phyloP scores from a whole-genome alignment of 208 protist species.

The Crithidia brevicula region DNA sequence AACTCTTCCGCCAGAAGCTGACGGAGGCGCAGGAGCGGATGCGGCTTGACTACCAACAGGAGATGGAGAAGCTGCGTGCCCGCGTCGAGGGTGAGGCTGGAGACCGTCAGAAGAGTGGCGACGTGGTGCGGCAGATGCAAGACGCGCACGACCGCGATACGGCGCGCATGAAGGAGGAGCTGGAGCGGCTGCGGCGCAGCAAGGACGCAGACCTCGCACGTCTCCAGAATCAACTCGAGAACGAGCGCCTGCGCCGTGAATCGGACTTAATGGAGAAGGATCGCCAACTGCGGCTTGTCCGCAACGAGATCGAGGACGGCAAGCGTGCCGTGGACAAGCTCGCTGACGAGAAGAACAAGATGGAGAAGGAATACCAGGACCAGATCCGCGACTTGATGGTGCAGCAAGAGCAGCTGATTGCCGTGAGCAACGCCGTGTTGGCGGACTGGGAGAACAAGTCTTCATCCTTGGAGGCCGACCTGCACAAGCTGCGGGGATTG shows the following conservation, averaged over 20 bases:
- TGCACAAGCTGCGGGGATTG: constrained; percentile 60
- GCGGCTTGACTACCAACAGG: constrained; percentile 45
- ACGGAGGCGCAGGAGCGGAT: constrained; percentile 38
- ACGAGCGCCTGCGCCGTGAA: constrained; percentile 42
- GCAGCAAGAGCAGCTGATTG: constrained; percentile 67
- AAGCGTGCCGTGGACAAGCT: constrained; percentile 43
- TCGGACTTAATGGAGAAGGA: constrained; percentile 72
- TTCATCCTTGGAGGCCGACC: constrained; percentile 46
- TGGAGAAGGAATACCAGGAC: constrained; percentile 65
- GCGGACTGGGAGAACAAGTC: constrained; percentile 74
- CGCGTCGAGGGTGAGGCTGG: constrained; percentile 34
- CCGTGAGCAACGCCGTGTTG: constrained; percentile 57
- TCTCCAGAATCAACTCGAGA: constrained; percentile 51
- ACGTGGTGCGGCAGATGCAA: constrained; percentile 49
- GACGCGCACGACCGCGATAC: constrained; percentile 53
- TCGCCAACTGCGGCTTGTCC: constrained; percentile 50
- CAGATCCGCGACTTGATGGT: constrained; percentile 61
- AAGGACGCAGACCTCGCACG: constrained; percentile 45
- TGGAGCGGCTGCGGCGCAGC: constrained; percentile 37
- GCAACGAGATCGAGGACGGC: constrained; percentile 50
- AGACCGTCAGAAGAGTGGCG: constrained; percentile 44
- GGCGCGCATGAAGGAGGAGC: constrained; percentile 43
- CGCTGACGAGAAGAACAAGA: constrained; percentile 43
- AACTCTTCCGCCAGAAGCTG: constrained; percentile 34
- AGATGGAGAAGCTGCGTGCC: constrained; percentile 49